Evolutionary conservation across 2,329 filamentous ascomycete species (phyloP), one percentile per base, ranked within the genome.

Genomic region (Fusarium sp.): DNA sequence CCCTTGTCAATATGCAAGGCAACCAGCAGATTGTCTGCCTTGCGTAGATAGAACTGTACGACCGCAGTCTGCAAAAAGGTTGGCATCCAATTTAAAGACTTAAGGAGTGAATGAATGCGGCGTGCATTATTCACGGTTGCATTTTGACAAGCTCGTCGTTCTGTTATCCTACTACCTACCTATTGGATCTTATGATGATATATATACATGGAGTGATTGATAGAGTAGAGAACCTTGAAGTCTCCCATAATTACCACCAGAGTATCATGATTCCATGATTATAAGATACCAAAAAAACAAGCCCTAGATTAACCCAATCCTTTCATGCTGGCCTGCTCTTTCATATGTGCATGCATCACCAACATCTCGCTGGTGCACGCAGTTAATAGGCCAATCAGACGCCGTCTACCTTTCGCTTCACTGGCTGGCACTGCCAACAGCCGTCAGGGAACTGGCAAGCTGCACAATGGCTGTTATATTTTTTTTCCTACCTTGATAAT

Each of bases 401-500:
- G 36, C 17, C 35, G 17, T 24, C 40, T 20, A 29, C 29, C 17
- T 38, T 60, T 20, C 55, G 11, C 27, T 40, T 62, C 22, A 42
- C 24, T 27, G 31, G 29, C 59, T 51, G 64, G 20, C 64, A 66
- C 31, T 66, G 64, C 38, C 49, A 63, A 40, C 59, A 20, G 4
- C 64, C 40, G 64, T 35, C 49, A 66, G 62, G 38, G 22, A 49
- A 42, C 64, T 66, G 64, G 36, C 58, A 62, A 62, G 22, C 46
- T 62, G 58, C 38, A 62, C 22, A 53, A 66, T 20, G 44, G 9
- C 9, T 22, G 27, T 9, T 55, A 27, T n/a, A 9, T 29, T 31
- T 27, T 51, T 38, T 12, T 55, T 22, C 17, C n/a, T 66, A n/a
- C 27, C 22, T 46, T 8, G 29, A 17, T 17, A 35, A 31, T 42